phyloP scores from a whole-genome alignment of 805 yeast species.

The Nakazawaea ambrosiae region DNA sequence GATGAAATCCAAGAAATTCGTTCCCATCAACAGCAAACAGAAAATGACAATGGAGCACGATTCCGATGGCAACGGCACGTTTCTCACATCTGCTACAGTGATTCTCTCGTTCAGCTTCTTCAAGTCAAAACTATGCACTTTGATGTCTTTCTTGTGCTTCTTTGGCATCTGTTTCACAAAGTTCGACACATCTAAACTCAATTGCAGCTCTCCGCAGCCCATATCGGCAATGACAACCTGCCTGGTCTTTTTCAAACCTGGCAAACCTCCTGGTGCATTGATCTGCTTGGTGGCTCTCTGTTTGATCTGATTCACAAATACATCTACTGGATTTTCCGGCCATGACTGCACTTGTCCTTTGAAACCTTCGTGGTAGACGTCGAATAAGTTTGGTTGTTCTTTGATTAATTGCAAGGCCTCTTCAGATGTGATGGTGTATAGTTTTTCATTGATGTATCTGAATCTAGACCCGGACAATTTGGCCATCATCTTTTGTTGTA shows the following conservation, averaged over 20 bases:
- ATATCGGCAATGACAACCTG: conserved; percentile 86
- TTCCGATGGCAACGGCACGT: conserved; percentile 76
- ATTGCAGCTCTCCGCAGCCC: conserved; percentile 98
- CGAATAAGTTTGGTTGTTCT: conserved; percentile 82
- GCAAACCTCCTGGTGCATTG: conserved; percentile 94
- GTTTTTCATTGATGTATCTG: conserved; percentile 96
- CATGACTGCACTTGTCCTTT: conserved; percentile 91
- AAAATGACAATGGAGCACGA: conserved; percentile 87
- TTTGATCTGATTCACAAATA: conserved; percentile 68
- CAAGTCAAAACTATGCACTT: conserved; percentile 86
- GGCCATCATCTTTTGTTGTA: conserved; percentile 93
- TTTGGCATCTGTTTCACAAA: conserved; percentile 32
- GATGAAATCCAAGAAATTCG: conserved; percentile 88
- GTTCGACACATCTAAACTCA: conserved; percentile 58
- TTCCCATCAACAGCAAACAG: conserved; percentile 95
- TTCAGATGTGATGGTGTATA: conserved; percentile 80
- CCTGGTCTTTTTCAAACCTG: conserved; percentile 49
- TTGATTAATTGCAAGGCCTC: conserved; percentile 67
- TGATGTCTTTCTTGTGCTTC: conserved; percentile 35
- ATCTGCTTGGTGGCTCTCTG: conserved; percentile 55
- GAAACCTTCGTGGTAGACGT: conserved; percentile 94
- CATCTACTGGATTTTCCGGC: conserved; percentile 99
- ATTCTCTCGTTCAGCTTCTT: conserved; percentile 83
- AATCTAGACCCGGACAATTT: conserved; percentile 92
- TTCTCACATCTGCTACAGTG: conserved; percentile 93